Evolutionary conservation across 2,329 filamentous ascomycete genomes (phyloP), one percentile per base, ranked within the genome.

Genomic region (Cladosporium velox): DNA sequence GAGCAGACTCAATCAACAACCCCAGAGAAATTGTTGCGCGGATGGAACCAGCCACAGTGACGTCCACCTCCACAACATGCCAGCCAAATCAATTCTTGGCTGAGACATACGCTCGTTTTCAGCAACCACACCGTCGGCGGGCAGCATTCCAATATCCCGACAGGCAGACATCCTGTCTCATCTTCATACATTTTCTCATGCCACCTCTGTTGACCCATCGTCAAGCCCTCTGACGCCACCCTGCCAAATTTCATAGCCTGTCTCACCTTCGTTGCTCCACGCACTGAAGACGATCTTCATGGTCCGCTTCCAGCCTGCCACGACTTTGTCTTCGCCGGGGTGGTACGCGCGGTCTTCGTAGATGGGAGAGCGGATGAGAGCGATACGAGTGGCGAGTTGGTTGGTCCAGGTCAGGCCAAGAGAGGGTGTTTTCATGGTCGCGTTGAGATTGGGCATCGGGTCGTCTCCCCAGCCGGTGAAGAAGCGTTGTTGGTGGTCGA

Each of bases 381-480:
- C 92, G 67, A 98, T 87, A 12, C 94, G 90, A 72, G 89, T 89
- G 1, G 91, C 88, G 59, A 97, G 88, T 80, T 97, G 93, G 34
- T 93, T 94, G 2, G 92, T 89, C 94, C 94, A 98, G 12, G 96
- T 90, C 8, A 97, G 84, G 0, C 94, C 94, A 28, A 98, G 80
- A 7, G 91, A 91, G 0, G 94, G 94, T 0, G 91, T 97, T 79
- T 97, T 98, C 65, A 90, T 79, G 59, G 81, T 77, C 14, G 79
- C 74, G 21, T 65, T 69, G 10, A 24, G 26, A n/a, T 57, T 18
- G 24, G 61, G 51, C 51, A 65, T 67, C 12, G 65, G 69, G 24
- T 80, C 77, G 76, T 96, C 91, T 26, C 94, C 93, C 94, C 95
- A 97, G 69, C 95, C 93, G 4, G 93, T 96, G 79, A 97, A 96